Conservation (phyloP, 2,329 filamentous ascomycete genomes). For the Beauveria sp. region DNA sequence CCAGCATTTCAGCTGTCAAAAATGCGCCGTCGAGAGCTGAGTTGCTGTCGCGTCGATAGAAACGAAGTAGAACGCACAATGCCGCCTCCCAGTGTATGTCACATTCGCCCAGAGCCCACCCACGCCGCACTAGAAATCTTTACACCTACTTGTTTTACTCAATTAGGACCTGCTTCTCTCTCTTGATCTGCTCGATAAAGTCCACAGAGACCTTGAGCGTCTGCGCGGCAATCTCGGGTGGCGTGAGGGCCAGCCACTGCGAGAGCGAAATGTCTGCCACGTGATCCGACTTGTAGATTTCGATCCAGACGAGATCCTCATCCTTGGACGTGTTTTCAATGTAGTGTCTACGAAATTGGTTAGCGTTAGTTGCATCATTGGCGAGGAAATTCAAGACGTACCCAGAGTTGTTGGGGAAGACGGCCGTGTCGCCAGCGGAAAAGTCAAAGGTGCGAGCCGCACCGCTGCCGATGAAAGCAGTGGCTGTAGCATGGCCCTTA, state of each 20-base stretch:
- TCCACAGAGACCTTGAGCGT: constrained; percentile 50
- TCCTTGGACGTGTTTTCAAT: constrained; percentile 60
- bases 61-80: neutral
- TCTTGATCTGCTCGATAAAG: constrained; percentile 51
- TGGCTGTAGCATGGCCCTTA: constrained; percentile 51
- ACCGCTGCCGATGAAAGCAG: constrained; percentile 54
- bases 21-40: neutral
- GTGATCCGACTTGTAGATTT: constrained; percentile 61
- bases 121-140: neutral
- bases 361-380: neutral
- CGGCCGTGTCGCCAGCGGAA: constrained; percentile 57
- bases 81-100: neutral
- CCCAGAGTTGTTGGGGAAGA: constrained; percentile 58
- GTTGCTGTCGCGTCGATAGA: neutral
- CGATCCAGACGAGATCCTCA: constrained; percentile 59
- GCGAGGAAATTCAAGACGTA: constrained; percentile 20
- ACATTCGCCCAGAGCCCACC: no score
- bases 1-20: neutral
- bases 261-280: constrained; percentile 60
- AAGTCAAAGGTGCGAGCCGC: constrained; percentile 62
- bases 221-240: constrained; percentile 53
- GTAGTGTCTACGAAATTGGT: constrained; percentile 43
- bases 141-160: neutral
- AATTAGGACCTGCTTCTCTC: constrained; percentile 53
- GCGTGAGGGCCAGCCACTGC: constrained; percentile 64